Base-by-base conservation (phyloP, 2,329 filamentous ascomycete species). In the Penicillium corylophilum region DNA sequence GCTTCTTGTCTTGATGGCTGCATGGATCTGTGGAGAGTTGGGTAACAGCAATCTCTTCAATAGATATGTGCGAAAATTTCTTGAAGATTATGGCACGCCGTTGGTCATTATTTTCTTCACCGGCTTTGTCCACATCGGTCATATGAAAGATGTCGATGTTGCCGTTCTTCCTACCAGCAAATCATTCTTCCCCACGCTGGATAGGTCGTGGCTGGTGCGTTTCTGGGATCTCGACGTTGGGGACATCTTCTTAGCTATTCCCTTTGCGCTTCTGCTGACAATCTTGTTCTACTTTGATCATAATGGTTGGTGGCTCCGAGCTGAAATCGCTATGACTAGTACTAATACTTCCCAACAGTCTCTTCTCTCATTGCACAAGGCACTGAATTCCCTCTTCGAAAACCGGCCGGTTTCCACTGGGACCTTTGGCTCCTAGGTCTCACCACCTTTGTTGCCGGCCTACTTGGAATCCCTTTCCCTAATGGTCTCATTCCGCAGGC, bases 281-380 rank as follows among this genome's bases (percentile, higher is more conserved):
- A 85, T 95, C 20, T 74, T 95, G 4, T 95, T 95, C 68, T 95
- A 88, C 76, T 95, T 94, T 68, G 90, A 95, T 65, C 90, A 95
- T 65, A 95, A 94, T 61, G 87, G 87, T 89, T 75, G 55, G 75
- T 57, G 5, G 44, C 12, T n/a, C 3, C 35, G 8, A 41, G 8
- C n/a, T n/a, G 9, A 20, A n/a, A n/a, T 22, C 6, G 15, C 18
- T 12, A 28, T 8, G 9, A 10, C 26, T 2, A n/a, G 16, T 9
- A 24, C 29, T 36, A 39, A 33, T 2, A 18, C 16, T n/a, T n/a
- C 9, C 23, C 29, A 13, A 16, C 54, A 89, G 88, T 92, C 1
- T 92, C 88, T 0, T 90, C 88, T 5, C 81, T 93, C 26, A 92
- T 92, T 48, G 87, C 88, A 10, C 89, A 93, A 66, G 89, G 88